Percentiles rank a stretch among this genome's conserved stretches.
Evolutionary conservation across 306 rosid species (phyloP).

Genomic region (Sophora flavescens): DNA sequence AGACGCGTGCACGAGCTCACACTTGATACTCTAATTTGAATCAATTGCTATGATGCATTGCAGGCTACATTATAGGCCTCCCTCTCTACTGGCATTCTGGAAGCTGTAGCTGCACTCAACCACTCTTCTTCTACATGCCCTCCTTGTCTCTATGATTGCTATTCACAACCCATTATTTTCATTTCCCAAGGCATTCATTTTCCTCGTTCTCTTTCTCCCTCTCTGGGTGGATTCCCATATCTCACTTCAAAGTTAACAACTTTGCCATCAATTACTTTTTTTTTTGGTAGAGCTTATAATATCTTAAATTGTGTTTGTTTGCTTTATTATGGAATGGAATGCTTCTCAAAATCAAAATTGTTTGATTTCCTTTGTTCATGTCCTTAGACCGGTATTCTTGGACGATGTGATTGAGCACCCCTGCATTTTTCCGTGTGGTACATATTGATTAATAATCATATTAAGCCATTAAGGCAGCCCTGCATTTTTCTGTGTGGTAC

Average conservation of each 20-base stretch:
- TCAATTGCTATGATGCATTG: conserved; percentile 46
- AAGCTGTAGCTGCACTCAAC: conserved; percentile 64
- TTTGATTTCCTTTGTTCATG: background rate
- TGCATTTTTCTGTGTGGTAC: background rate
- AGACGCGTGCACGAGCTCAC: too few relatives aligned
- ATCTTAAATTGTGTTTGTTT: background rate
- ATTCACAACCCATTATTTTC: conserved; percentile 76
- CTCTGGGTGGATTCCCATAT: conserved; percentile 33
- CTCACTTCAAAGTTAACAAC: conserved; percentile 38
- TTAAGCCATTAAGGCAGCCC: background rate
- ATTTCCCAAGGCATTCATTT: conserved; percentile 62
- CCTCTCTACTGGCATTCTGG: conserved; percentile 85
- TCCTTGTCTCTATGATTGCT: conserved; percentile 81
- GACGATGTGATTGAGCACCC: background rate
- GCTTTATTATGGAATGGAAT: background rate
- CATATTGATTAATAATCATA: conserved; percentile 8
- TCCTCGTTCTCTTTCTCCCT: conserved; percentile 35
- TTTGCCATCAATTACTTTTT: conserved; percentile 11
- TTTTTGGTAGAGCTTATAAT: conserved; percentile 14
- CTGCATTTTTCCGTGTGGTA: background rate
- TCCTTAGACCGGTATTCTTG: background rate
- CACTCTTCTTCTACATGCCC: conserved; percentile 68
- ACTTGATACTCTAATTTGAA: too few relatives aligned
- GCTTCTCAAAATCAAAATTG: background rate
- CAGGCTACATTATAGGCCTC: conserved; percentile 78